Percentiles rank a stretch among this genome's conserved stretches.
phyloP scores from a whole-genome alignment of 2,329 filamentous ascomycete species.

The Keithomyces neogunnii region DNA sequence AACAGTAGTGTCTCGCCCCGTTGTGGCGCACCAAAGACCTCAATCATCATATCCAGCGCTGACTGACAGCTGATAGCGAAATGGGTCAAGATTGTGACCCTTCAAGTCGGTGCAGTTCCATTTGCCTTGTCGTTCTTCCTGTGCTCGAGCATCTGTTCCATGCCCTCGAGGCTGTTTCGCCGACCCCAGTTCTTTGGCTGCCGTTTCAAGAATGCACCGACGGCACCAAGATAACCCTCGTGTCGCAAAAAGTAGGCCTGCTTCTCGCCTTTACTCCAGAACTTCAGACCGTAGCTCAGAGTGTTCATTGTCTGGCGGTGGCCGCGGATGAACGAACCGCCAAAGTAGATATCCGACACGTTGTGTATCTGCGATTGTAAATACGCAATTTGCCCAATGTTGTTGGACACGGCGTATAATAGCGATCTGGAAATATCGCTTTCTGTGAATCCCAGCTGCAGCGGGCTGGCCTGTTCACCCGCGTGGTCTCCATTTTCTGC shows the following conservation, averaged over 20 bases:
- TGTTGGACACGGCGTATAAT: slow-evolving; percentile 93
- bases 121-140: slow-evolving; percentile 13
- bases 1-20: too few species aligned
- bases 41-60: background rate
- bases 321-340: slow-evolving; percentile 91
- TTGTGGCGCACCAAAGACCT: too few species aligned
- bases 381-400: slow-evolving; percentile 96
- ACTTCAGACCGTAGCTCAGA: slow-evolving; percentile 90
- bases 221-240: slow-evolving; percentile 89
- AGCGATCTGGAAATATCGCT: slow-evolving; percentile 87
- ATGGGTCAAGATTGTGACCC: background rate
- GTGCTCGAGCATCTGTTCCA: slow-evolving; percentile 23
- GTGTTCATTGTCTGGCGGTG: slow-evolving; percentile 98
- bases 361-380: slow-evolving; percentile 94
- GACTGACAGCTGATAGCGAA: too few species aligned
- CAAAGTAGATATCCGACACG: slow-evolving; percentile 91
- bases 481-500: slow-evolving; percentile 55
- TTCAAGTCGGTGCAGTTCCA: slow-evolving; percentile 1
- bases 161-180: slow-evolving; percentile 62
- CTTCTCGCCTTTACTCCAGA: slow-evolving; percentile 91
- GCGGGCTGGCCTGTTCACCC: slow-evolving; percentile 33
- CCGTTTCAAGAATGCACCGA: slow-evolving; percentile 87
- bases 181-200: slow-evolving; percentile 89
- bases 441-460: slow-evolving; percentile 51
- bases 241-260: slow-evolving; percentile 94